Conservation (phyloP, 176 grass and related monocot species). For the Tillandsia fasciculata region DNA sequence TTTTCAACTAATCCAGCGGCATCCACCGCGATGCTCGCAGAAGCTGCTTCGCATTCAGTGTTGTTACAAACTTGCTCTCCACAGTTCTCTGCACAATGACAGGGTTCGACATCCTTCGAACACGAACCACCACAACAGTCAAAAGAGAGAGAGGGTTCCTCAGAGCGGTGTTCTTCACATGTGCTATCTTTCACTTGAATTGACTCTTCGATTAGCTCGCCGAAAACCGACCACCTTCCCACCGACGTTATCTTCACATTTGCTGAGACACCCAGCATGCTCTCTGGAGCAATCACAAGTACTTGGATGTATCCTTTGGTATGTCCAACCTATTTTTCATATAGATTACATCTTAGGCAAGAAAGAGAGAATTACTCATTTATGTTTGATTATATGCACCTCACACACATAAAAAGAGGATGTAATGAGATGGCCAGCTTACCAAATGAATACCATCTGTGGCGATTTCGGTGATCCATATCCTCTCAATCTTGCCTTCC, state of each 20-base stretch:
- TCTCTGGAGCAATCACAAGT: slow-evolving; percentile 75
- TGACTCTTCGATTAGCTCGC: slow-evolving; percentile 48
- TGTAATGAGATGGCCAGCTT: slow-evolving; percentile 7
- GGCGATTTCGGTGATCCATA: slow-evolving; percentile 87
- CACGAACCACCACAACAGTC: slow-evolving; percentile 37
- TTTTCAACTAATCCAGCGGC: background rate
- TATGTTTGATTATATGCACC: background rate
- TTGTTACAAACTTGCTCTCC: background rate
- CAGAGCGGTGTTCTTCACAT: slow-evolving; percentile 3
- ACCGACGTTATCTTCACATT: slow-evolving; percentile 73
- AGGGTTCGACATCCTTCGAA: slow-evolving; percentile 20
- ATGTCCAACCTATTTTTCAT: slow-evolving; percentile 62
- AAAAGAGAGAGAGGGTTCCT: slow-evolving; percentile 20
- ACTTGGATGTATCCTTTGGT: slow-evolving; percentile 91
- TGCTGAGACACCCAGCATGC: slow-evolving; percentile 56
- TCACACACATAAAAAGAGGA: background rate
- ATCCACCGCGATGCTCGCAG: background rate
- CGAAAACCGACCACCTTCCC: slow-evolving; percentile 87
- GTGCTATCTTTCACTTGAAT: slow-evolving; percentile 21
- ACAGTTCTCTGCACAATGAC: slow-evolving; percentile 3
- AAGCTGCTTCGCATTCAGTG: background rate
- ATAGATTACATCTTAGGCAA: slow-evolving; percentile 5
- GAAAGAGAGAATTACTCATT: background rate
- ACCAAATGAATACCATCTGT: slow-evolving; percentile 87
- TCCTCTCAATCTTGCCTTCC: slow-evolving; percentile 58